Evolutionary conservation across 495 filamentous ascomycete species (phyloP), one percentile per base, ranked within the genome.

Genomic region (Neurospora sp.): DNA sequence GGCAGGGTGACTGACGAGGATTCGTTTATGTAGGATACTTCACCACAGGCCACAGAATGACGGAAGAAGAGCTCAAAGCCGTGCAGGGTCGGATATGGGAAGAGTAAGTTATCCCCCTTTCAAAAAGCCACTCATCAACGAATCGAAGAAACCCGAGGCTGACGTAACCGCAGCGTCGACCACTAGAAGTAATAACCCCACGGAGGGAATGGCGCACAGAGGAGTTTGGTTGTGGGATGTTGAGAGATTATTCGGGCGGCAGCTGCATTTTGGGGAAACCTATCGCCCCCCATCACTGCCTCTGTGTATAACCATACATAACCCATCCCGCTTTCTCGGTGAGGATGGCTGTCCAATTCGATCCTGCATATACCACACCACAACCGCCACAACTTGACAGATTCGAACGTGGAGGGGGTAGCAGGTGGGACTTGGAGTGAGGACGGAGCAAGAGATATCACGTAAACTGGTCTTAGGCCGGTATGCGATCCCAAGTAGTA

Each of bases 71-170:
- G 78, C 86, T 99, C 69, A 84, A 88, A 40, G 88, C 91, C 37
- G 94, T 99, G 42, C 89, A 92, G 76, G 96, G 96, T 73, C 89
- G 96, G 74, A 92, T 92, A 73, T 99, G 96, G 96, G 94, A 97
- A 82, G 93, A 96, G 87, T 88, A 81, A 85, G 87, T 39, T 39
- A 38, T 59, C 35, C 20, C 41, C n/a, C 41, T 12, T 44, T 20
- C 69, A 5, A 68, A 11, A n/a, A 31, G 14, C 35, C 27, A 53
- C 35, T 73, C 41, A 69, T 72, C 40, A 46, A 40, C 71, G 73
- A 76, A 76, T 75, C 66, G 71, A 73, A 66, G 69, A 20, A 27
- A 22, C 68, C 69, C 53, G 53, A 70, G 73, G 76, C 77, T 79
- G 74, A 79, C 76, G 14, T 22, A 71, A 35, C 68, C 38, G 59